Percentiles rank a stretch among this genome's conserved stretches.
Conservation (phyloP, 1,284 basidiomycete species). For the Austropuccinia psidii region DNA sequence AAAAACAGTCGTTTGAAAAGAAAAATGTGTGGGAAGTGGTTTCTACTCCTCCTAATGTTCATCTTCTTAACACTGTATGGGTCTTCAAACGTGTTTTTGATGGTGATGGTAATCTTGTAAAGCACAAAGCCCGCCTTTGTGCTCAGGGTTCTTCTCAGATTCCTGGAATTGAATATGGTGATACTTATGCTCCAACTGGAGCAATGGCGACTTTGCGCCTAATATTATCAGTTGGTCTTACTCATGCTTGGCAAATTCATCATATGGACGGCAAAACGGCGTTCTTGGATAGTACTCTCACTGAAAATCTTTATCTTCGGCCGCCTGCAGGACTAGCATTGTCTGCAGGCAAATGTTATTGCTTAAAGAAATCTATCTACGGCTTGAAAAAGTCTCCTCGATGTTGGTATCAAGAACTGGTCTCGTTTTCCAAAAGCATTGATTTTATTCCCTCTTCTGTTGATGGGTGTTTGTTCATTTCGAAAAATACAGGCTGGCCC, state of each 20-base stretch:
- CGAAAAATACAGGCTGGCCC: background rate
- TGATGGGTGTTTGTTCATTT: constrained; percentile 10
- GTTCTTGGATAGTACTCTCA: background rate
- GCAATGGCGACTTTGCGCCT: background rate
- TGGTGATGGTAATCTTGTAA: background rate
- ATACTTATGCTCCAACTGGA: background rate
- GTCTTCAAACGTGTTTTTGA: background rate
- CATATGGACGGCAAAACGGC: background rate
- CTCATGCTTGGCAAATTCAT: background rate
- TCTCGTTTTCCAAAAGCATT: background rate
- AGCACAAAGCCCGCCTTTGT: background rate
- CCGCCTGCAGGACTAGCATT: background rate
- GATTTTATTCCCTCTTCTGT: background rate
- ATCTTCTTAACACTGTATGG: background rate
- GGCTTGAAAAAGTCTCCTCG: background rate
- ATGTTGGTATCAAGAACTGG: background rate
- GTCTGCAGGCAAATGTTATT: background rate
- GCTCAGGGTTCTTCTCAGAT: background rate
- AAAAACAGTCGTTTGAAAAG: background rate
- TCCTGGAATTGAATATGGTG: background rate
- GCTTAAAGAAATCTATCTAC: background rate
- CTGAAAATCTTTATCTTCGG: background rate
- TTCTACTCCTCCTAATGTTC: background rate
- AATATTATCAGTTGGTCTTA: background rate
- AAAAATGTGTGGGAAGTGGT: background rate